Percentiles rank a stretch among this genome's conserved stretches.
Evolutionary conservation across 768 basidiomycete species (phyloP).

Genomic region (Podaxis sp.): DNA sequence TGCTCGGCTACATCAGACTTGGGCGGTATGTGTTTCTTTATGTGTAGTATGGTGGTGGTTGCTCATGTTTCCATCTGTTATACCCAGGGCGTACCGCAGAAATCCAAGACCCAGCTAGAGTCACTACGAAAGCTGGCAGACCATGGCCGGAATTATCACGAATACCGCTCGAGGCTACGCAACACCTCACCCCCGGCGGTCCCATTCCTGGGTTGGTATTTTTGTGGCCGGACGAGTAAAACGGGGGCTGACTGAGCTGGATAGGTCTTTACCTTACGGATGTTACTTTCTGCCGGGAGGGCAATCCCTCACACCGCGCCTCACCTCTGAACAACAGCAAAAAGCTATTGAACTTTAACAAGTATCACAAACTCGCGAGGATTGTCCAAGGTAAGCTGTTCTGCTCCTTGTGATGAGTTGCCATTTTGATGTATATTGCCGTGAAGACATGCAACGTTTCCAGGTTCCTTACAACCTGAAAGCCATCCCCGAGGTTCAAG

Average conservation of each 20-base stretch:
- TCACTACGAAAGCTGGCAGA: slow-evolving; percentile 83
- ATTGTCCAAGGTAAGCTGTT: slow-evolving; percentile 69
- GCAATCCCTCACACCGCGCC: slow-evolving; percentile 82
- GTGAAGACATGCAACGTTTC: slow-evolving; percentile 86
- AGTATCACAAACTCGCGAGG: slow-evolving; percentile 87
- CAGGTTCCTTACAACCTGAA: slow-evolving; percentile 85
- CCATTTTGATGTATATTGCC: slow-evolving; percentile 20
- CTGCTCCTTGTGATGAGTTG: not conserved
- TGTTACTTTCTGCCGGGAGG: slow-evolving; percentile 94
- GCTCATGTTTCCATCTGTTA: slow-evolving; percentile 7
- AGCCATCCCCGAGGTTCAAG: slow-evolving; percentile 87
- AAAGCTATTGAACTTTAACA: slow-evolving; percentile 93
- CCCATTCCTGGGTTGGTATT: slow-evolving; percentile 81
- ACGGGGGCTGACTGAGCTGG: slow-evolving; percentile 2
- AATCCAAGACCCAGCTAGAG: slow-evolving; percentile 80
- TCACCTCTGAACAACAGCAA: slow-evolving; percentile 75
- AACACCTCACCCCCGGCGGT: slow-evolving; percentile 91
- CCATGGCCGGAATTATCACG: slow-evolving; percentile 85
- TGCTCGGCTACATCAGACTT: slow-evolving; percentile 87
- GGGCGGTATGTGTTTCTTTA: slow-evolving; percentile 66
- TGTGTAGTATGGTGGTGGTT: not conserved
- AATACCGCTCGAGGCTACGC: slow-evolving; percentile 86
- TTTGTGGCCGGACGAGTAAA: not conserved
- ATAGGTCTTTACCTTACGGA: slow-evolving; percentile 86
- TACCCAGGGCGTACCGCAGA: slow-evolving; percentile 75